phyloP scores from a whole-genome alignment of 257 asterid genomes.

The Nicotiana attenuata region DNA sequence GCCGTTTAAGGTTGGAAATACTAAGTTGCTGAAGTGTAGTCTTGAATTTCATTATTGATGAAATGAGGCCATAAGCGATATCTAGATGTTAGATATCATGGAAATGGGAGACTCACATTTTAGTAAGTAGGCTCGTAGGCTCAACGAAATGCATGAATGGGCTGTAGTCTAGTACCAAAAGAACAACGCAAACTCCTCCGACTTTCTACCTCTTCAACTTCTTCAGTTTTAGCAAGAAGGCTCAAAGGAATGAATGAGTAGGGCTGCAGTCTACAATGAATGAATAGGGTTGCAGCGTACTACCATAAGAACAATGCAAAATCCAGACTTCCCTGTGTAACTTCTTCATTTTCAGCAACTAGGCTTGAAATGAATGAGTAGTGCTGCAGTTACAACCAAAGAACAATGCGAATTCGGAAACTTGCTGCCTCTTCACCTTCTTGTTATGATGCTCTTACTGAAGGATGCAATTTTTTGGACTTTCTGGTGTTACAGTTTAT shows the following conservation, averaged over 20 bases:
- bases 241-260: background rate
- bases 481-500: background rate
- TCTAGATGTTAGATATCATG: background rate
- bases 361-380: background rate
- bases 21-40: background rate
- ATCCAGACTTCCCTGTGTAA: background rate
- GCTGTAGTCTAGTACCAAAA: background rate
- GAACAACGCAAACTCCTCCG: background rate
- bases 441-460: background rate
- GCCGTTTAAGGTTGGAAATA: background rate
- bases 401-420: background rate
- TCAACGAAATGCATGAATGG: background rate
- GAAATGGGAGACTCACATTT: background rate
- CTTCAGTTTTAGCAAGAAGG: background rate
- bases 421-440: background rate
- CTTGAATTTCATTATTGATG: background rate
- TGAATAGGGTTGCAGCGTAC: background rate
- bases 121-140: constrained; percentile 6
- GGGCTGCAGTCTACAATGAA: background rate
- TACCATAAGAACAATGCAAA: background rate
- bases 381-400: background rate
- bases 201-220: background rate
- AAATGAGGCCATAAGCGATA: background rate
- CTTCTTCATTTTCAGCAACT: background rate
- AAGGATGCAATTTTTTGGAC: background rate